A percentile compares a stretch with the other conserved stretches of the same genome.
These are phyloP conservation scores for Pichia scutulata DNA, from an alignment of 805 yeast genomes.

Conservation along the genomic window DNA sequence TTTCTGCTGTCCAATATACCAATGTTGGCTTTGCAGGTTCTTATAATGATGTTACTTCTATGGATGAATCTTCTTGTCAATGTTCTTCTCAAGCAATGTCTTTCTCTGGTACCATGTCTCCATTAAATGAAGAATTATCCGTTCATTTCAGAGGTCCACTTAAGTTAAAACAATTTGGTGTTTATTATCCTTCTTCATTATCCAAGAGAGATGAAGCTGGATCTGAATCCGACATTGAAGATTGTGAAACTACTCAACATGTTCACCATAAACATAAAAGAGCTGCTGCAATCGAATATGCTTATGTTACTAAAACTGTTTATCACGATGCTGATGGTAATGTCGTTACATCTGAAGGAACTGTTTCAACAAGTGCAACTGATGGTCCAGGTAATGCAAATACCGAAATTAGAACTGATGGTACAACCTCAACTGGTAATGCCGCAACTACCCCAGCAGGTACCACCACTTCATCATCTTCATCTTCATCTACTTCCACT, in stretches of 20 bases:
- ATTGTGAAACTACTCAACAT: slow-evolving; percentile 38
- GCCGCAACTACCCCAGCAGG: slow-evolving; percentile 13
- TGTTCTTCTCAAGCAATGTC: slow-evolving; percentile 54
- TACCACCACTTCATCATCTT: slow-evolving; percentile 3
- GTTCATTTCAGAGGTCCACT: slow-evolving; percentile 90
- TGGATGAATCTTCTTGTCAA: slow-evolving; percentile 53
- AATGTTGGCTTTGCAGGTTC: slow-evolving; percentile 83
- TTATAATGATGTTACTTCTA: slow-evolving; percentile 61
- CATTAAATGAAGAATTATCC: slow-evolving; percentile 79
- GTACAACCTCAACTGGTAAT: slow-evolving; percentile 12
- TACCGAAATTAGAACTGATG: slow-evolving; percentile 7
- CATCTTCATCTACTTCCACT: slow-evolving; percentile 19
- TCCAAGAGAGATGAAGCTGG: slow-evolving; percentile 30
- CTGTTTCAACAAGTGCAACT: slow-evolving; percentile 18
- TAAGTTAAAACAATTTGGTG: slow-evolving; percentile 77
- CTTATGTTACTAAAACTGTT: slow-evolving; percentile 74
- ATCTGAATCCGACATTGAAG: slow-evolving; percentile 33
- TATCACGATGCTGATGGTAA: slow-evolving; percentile 55
- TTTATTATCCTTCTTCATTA: slow-evolving; percentile 62
- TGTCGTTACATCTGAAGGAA: slow-evolving; percentile 17
- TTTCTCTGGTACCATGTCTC: slow-evolving; percentile 69
- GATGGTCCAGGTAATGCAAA: slow-evolving; percentile 20
- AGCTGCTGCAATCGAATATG: slow-evolving; percentile 56
- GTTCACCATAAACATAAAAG: slow-evolving; percentile 48
- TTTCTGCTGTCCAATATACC: slow-evolving; percentile 44